These are phyloP conservation scores for Pseudopithomyces maydicus DNA, from an alignment of 2,329 filamentous ascomycete species.

Conservation along the genomic window DNA sequence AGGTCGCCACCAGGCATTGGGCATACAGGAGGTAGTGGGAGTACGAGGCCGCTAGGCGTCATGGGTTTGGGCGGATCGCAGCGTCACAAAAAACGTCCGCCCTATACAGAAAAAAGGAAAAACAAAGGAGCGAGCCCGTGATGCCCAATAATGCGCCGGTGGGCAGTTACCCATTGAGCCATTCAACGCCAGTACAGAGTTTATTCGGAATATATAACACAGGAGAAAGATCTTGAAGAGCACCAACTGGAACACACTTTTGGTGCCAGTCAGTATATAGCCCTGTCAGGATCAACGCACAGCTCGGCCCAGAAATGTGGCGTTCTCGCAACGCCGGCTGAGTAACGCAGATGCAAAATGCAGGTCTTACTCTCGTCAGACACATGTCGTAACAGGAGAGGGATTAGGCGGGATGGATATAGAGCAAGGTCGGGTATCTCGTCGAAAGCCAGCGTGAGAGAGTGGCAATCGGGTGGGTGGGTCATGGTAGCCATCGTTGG, in stretches of 20 bases:
- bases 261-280: conserved; percentile 1
- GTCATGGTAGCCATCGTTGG: conserved; percentile 18
- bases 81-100: not conserved
- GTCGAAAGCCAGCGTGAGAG: conserved; percentile 13
- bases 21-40: not conserved
- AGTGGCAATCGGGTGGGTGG: conserved; percentile 3
- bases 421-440: conserved; percentile 11
- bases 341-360: conserved; percentile 22
- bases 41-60: not conserved
- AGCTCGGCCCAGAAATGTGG: not conserved
- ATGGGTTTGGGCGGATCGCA: not conserved
- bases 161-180: conserved; percentile 17
- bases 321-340: conserved; percentile 26
- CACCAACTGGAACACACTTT: not conserved
- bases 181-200: conserved; percentile 14
- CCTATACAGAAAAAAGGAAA: conserved; percentile 17
- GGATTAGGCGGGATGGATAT: conserved; percentile 19
- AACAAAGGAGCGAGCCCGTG: conserved; percentile 19
- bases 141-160: conserved; percentile 15
- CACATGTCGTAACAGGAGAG: conserved; percentile 27
- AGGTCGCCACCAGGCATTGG: not conserved
- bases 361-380: conserved; percentile 39
- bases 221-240: conserved; percentile 13
- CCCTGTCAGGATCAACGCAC: conserved; percentile 15
- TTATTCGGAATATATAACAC: conserved; percentile 25